Evolutionary conservation across 2,329 filamentous ascomycete species (phyloP), one percentile per base, ranked within the genome.

Genomic region (Aspergillus puulaauensis): DNA sequence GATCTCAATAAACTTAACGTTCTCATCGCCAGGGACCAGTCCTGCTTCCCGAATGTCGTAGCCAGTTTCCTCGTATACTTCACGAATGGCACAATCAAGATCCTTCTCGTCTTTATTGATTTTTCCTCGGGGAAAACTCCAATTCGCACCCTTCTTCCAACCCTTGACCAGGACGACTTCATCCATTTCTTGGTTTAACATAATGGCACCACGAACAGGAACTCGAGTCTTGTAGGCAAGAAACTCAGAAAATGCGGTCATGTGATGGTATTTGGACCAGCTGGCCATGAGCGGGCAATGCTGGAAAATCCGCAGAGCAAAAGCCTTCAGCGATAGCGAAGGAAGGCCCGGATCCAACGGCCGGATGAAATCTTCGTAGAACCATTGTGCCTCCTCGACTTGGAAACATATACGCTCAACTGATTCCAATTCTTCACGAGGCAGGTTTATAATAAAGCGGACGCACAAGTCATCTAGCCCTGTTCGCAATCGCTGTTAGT

Each of bases 361-460:
- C 48, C 95, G 90, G 73, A 99, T 91, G 73, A 99, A 99, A 77
- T 99, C 95, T 81, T 99, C 95, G 85, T 99, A 99, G 78, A 96
- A 99, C 95, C 95, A 99, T 86, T 99, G 96, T 68, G 95, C 95
- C 78, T 99, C 96, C 77, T 99, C 95, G 67, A 99, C 90, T 78
- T 98, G 93, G 75, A 99, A 99, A 78, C 93, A 98, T 77, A 99
- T 95, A 71, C 95, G 89, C 72, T 92, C 91, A 57, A 96, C 90
- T 2, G 90, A 92, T 64, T 88, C 87, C 47, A 98, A 85, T 76
- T 99, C 95, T 76, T 95, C 91, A 64, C 90, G 84, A 46, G 96
- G 95, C 61, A 98, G 85, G 78, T 99, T 98, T 76, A 98, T 91
- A 72, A 99, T 93, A 78, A 99, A 99, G 73, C 96, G 91, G 74